Evolutionary conservation across 2,329 filamentous ascomycete species (phyloP), one percentile per base, ranked within the genome.

Genomic region (Trichoderma endophyticum): DNA sequence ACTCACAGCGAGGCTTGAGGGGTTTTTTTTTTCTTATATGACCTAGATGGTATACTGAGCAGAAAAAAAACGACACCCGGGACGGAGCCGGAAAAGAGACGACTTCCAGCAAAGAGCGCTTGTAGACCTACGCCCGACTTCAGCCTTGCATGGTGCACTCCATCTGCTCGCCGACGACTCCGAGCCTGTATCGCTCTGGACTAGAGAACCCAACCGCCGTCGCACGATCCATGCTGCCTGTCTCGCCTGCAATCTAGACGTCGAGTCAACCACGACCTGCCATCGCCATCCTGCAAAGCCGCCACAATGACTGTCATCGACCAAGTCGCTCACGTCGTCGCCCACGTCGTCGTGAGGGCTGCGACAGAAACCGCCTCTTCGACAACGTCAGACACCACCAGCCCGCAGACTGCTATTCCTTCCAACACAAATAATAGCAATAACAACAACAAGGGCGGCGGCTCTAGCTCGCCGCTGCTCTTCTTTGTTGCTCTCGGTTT

Each of bases 401-500:
- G 64, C 34, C 70, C 74, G 34, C 73, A 74, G 70, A 34, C 72
- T 26, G 71, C 74, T 6, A 72, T 48, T n/a, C 48, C 73, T 3
- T 63, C 73, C n/a, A 57, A 57, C 61, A 63, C 60, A 24, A 72
- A 72, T 60, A 64, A 76, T 66, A 73, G 73, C 69, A 75, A 75
- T 34, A 74, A 75, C 48, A 70, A 73, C 64, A 73, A 72, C 43
- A 75, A 76, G 21, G 71, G 73, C 4, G 68, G 70, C 43, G 72
- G 75, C 32, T 79, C 80, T 32, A 86, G 81, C 71, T 86, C 84
- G 6, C 84, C 84, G 6, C 75, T 86, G 24, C 79, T 86, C 6
- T 98, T 98, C 84, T 98, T 98, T 80, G 94, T 98, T 71, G 95
- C 96, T 18, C 86, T 99, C 34, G 96, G 96, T 5, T 98, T 99